Evolutionary conservation across 768 basidiomycete species (phyloP).

Genomic region (Auriscalpium vulgare): DNA sequence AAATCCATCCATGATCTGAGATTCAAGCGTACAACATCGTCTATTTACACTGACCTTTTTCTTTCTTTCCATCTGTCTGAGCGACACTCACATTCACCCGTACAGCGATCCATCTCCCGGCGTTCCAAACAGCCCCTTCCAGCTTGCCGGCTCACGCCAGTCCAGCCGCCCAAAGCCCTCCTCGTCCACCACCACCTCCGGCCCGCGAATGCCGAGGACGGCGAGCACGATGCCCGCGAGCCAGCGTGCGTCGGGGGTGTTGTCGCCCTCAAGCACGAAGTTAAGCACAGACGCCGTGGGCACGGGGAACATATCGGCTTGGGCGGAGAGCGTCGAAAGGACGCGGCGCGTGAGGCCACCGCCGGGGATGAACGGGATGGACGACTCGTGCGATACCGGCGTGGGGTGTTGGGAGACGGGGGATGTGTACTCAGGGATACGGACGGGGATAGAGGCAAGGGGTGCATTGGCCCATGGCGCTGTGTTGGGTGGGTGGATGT

Average conservation of each 20-base stretch:
- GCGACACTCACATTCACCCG: slow-evolving; percentile 32
- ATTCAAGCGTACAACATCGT: background rate
- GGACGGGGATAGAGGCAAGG: slow-evolving; percentile 31
- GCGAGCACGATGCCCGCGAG: slow-evolving; percentile 49
- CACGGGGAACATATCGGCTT: slow-evolving; percentile 30
- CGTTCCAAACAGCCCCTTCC: slow-evolving; percentile 62
- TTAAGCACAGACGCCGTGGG: slow-evolving; percentile 58
- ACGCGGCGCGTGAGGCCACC: slow-evolving; percentile 67
- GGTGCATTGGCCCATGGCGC: slow-evolving; percentile 37
- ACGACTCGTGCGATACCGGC: slow-evolving; percentile 20
- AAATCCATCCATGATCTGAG: background rate
- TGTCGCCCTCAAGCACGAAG: slow-evolving; percentile 80
- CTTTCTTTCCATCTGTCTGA: background rate
- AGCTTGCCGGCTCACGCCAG: slow-evolving; percentile 63
- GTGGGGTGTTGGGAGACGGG: slow-evolving; percentile 32
- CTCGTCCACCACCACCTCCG: slow-evolving; percentile 22
- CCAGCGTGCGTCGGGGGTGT: slow-evolving; percentile 59
- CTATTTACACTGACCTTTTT: background rate
- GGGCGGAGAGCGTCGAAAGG: slow-evolving; percentile 35
- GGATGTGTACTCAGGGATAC: slow-evolving; percentile 46
- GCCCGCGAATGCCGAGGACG: slow-evolving; percentile 23
- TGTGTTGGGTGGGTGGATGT: slow-evolving; percentile 38
- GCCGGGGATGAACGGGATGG: slow-evolving; percentile 69
- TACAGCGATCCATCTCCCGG: slow-evolving; percentile 69
- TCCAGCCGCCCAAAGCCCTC: slow-evolving; percentile 17